These are phyloP conservation scores for Deuterostichococcus epilithicus DNA, from an alignment of 139 green algal species.

Conservation along the genomic window DNA sequence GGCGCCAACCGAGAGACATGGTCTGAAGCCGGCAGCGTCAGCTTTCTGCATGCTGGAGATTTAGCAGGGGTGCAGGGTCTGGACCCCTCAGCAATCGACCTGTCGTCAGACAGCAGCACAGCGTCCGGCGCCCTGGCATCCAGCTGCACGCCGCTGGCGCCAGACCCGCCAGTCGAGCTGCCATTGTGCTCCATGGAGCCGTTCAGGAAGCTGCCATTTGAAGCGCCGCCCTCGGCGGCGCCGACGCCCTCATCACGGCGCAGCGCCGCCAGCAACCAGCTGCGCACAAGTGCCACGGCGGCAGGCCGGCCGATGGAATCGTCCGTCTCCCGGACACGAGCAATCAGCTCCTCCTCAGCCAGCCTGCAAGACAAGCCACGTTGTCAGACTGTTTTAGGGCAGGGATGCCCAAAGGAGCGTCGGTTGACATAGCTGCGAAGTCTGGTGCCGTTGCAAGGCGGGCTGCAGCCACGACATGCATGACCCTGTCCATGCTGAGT, in stretches of 20 bases:
- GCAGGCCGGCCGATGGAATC: background rate
- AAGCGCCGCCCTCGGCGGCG: background rate
- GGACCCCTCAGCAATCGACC: background rate
- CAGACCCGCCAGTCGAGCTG: too few species aligned
- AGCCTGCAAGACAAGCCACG: slow-evolving; percentile 32
- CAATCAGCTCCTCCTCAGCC: slow-evolving; percentile 59
- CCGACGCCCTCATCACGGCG: background rate
- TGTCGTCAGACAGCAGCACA: slow-evolving; percentile 2
- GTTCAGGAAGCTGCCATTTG: background rate
- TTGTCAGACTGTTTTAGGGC: too few species aligned
- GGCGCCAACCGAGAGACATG: too few species aligned
- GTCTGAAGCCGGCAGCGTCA: too few species aligned
- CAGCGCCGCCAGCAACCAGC: slow-evolving; percentile 27
- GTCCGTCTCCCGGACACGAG: slow-evolving; percentile 51
- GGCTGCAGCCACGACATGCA: too few species aligned
- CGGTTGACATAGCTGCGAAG: too few species aligned
- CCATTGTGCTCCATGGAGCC: too few species aligned
- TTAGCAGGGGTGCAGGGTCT: background rate
- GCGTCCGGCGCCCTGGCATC: background rate
- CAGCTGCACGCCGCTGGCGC: background rate
- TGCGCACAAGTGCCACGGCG: slow-evolving; percentile 26
- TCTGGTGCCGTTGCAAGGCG: too few species aligned
- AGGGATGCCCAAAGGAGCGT: too few species aligned
- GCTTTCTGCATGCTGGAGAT: too few species aligned
- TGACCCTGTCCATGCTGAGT: too few species aligned